A percentile compares a stretch with the other conserved stretches of the same genome.
phyloP scores from a whole-genome alignment of 768 basidiomycete genomes.

The Botryobasidium botryosum region DNA sequence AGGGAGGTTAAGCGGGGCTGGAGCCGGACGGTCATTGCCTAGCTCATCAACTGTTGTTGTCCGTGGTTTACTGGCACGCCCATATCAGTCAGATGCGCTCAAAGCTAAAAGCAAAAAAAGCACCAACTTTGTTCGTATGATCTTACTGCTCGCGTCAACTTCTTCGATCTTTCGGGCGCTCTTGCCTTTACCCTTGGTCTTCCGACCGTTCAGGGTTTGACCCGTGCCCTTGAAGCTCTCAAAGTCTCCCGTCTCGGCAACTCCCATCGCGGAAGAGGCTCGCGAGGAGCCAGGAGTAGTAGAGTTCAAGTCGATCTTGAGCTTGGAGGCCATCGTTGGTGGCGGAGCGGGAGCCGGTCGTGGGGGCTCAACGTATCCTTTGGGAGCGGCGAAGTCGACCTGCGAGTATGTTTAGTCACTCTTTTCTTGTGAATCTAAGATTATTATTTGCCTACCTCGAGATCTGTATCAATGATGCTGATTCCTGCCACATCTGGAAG shows the following conservation, averaged over 20 bases:
- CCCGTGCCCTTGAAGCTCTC: conserved; percentile 96
- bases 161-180: conserved; percentile 68
- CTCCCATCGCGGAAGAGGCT: conserved; percentile 34
- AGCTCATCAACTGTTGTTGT: conserved; percentile 70
- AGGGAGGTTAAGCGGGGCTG: conserved; percentile 78
- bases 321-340: conserved; percentile 88
- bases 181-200: conserved; percentile 90
- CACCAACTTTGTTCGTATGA: conserved; percentile 77
- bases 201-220: conserved; percentile 75
- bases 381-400: conserved; percentile 89
- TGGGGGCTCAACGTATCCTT: conserved; percentile 89
- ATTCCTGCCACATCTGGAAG: conserved; percentile 79
- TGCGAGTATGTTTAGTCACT: conserved; percentile 2
- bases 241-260: conserved; percentile 11
- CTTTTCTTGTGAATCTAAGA: neutral
- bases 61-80: conserved; percentile 57
- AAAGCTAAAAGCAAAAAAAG: neutral
- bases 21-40: conserved; percentile 60
- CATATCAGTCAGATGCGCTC: conserved; percentile 3
- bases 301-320: conserved; percentile 83
- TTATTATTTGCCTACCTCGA: conserved; percentile 32
- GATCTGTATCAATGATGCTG: conserved; percentile 81
- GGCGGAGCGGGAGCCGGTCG: conserved; percentile 65
- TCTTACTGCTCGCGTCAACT: conserved; percentile 67
- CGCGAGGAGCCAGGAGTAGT: conserved; percentile 75